Base-by-base conservation (phyloP, 2,329 filamentous ascomycete species). In the Botrytis porri region DNA sequence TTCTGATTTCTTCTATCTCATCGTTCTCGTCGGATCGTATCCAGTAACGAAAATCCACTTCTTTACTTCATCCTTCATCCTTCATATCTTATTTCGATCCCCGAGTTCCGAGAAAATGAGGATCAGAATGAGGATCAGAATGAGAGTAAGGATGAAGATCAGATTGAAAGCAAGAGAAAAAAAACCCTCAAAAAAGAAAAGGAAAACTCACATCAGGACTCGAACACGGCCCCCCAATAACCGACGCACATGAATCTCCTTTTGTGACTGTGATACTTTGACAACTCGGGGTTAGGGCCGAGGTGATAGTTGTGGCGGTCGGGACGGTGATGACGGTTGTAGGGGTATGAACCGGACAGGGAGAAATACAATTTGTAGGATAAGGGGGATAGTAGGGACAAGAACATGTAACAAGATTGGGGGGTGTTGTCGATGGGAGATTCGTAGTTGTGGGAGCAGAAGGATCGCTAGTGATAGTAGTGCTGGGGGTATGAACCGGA, bases 341-440 rank as follows among this genome's bases (percentile, higher is more conserved):
- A 2, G 61, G 39, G 35, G 69, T 14, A 16, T 51, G 48, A 14
- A 51, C 51, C 18, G 57, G 69, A n/a, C 43, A 71, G 35, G 62
- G 39, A 9, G 45, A 64, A 3, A 29, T 41, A 43, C 59, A 70
- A 16, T 51, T 37, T 35, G 41, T 51, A 4, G 57, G 35, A 41
- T 74, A 74, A 51, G 59, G 45, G 61, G 64, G 64, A n/a, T 69
- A 45, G 45, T 59, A 61, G 35, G 59, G 54, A 39, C 67, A 51
- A 25, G 69, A 70, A 18, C 69, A 70, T 43, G 69, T 70, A 32
- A 45, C 39, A 14, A 64, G n/a, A 10, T 63, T 20, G 3, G 41
- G 29, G n/a, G 18, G 25, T 22, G 59, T 61, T 61, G 32, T 59
- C 8, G 54, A 29, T n/a, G 65, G 16, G 45, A n/a, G 65, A 20